Evolutionary conservation across 2,329 filamentous ascomycete species (phyloP).

Genomic region (Xylaria sp.): DNA sequence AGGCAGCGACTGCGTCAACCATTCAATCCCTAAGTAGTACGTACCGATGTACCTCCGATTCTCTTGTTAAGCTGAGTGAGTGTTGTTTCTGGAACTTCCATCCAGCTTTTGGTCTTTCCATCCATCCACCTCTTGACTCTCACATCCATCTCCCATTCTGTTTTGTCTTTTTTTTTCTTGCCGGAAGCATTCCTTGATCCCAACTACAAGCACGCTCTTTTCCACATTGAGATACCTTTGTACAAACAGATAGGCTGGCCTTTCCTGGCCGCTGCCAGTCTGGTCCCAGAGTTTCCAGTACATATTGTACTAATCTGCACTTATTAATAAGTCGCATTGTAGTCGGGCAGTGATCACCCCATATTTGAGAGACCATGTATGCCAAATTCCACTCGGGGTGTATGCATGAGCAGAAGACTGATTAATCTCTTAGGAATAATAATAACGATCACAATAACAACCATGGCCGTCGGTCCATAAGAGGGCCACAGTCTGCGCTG

Average conservation of each 20-base stretch:
- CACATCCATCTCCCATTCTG: not conserved
- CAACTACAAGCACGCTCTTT: not conserved
- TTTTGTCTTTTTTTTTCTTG: not conserved
- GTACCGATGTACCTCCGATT: too few species aligned
- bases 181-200: not conserved
- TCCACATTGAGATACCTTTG: not conserved
- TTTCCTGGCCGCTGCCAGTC: not conserved
- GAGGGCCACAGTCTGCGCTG: constrained; percentile 41
- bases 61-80: too few species aligned
- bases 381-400: constrained; percentile 1
- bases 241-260: not conserved
- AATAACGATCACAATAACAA: constrained; percentile 26
- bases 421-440: constrained; percentile 23
- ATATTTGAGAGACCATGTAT: constrained; percentile 26
- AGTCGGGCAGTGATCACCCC: not conserved
- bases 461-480: constrained; percentile 29
- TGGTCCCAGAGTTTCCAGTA: not conserved
- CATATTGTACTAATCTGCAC: too few species aligned
- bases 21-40: too few species aligned
- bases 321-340: not conserved
- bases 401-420: not conserved
- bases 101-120: not conserved
- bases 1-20: too few species aligned
- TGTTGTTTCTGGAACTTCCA: not conserved
- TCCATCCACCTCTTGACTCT: not conserved